A percentile compares a stretch with the other conserved stretches of the same genome.
Conservation (phyloP, 2,329 filamentous ascomycete genomes). For the Fusarium pseudograminearum region DNA sequence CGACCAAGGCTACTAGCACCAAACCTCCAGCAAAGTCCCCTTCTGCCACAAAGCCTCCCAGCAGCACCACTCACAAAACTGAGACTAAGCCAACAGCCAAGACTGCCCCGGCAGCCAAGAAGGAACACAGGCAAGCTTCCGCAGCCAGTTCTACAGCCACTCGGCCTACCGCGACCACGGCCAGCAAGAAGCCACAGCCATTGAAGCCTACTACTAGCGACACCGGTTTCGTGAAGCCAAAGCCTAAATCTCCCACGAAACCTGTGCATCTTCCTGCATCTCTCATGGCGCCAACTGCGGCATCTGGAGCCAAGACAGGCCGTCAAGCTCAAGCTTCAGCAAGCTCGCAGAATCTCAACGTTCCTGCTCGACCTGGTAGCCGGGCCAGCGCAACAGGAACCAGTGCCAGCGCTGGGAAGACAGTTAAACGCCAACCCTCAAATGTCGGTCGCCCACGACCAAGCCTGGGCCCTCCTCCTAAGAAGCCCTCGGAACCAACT, state of each 20-base stretch:
- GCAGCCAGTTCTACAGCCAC: constrained; percentile 41
- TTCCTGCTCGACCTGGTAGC: constrained; percentile 59
- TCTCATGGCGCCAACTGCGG: constrained; percentile 76
- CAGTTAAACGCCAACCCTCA: constrained; percentile 60
- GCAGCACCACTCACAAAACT: constrained; percentile 41
- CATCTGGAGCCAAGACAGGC: constrained; percentile 71
- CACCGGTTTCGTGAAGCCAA: constrained; percentile 67
- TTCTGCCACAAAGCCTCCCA: constrained; percentile 41
- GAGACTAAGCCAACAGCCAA: constrained; percentile 51
- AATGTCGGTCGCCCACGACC: constrained; percentile 60
- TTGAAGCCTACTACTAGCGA: constrained; percentile 56
- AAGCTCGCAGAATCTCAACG: constrained; percentile 51
- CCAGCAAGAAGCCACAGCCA: constrained; percentile 59
- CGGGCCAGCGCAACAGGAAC: constrained; percentile 56
- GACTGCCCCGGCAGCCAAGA: constrained; percentile 48
- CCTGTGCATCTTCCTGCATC: constrained; percentile 75
- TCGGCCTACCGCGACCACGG: constrained; percentile 51
- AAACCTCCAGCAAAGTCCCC: constrained; percentile 41
- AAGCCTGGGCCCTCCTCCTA: constrained; percentile 70
- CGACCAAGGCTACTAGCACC: constrained; percentile 42
- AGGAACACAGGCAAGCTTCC: constrained; percentile 49
- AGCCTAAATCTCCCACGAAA: constrained; percentile 75
- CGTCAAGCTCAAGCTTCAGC: constrained; percentile 49
- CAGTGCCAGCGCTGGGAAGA: constrained; percentile 44
- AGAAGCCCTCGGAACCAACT: constrained; percentile 54